A percentile compares a stretch with the other conserved stretches of the same genome.
phyloP scores from a whole-genome alignment of 2,329 filamentous ascomycete genomes.

The Geosmithia morbida region DNA sequence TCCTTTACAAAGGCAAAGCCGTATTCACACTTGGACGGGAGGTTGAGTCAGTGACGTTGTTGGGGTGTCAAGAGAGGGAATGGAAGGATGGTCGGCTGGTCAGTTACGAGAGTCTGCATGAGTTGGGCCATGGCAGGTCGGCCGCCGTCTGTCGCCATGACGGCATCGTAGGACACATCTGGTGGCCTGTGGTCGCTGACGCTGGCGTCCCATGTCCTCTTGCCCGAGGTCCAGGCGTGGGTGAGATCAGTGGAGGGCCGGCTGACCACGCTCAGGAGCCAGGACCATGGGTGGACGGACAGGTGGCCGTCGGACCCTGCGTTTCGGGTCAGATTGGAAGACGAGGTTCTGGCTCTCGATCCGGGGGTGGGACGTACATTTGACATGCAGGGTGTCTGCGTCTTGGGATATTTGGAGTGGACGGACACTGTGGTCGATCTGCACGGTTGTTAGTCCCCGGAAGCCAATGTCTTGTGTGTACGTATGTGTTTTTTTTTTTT shows the following conservation, averaged over 20 bases:
- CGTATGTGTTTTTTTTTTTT: too few species aligned
- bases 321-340: too few species aligned
- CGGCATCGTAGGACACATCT: neutral
- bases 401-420: slow-evolving; percentile 12
- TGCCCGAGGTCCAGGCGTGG: neutral
- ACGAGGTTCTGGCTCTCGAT: neutral
- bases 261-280: neutral
- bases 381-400: neutral
- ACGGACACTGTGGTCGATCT: neutral
- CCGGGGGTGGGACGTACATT: neutral
- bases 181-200: neutral
- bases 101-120: slow-evolving; percentile 49
- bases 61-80: neutral
- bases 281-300: neutral
- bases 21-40: slow-evolving; percentile 20
- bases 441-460: neutral
- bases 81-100: too few species aligned
- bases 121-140: slow-evolving; percentile 19
- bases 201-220: neutral
- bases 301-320: neutral
- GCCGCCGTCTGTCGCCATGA: neutral
- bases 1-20: slow-evolving; percentile 68
- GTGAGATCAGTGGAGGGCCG: neutral
- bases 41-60: neutral
- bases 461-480: too few species aligned